Conservation (phyloP, 2,329 filamentous ascomycete genomes). For the Diplodia scrobiculata region DNA sequence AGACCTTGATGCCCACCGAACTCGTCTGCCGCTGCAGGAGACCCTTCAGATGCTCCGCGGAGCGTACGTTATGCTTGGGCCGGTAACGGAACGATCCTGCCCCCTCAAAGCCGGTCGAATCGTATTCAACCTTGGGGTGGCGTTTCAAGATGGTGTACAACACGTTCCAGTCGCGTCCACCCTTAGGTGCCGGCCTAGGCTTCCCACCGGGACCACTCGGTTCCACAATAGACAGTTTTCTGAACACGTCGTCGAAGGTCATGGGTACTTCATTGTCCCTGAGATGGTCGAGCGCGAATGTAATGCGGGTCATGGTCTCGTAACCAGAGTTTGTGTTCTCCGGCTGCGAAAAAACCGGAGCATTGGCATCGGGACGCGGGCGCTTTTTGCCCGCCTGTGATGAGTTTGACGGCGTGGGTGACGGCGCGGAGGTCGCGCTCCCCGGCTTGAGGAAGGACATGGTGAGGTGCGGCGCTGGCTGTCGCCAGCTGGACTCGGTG, state of each 20-base stretch:
- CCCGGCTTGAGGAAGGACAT: conserved; percentile 44
- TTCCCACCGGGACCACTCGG: conserved; percentile 56
- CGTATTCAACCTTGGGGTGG: conserved; percentile 64
- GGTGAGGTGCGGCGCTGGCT: conserved; percentile 25
- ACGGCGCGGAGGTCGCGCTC: conserved; percentile 56
- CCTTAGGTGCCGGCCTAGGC: conserved; percentile 49
- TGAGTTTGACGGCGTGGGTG: conserved; percentile 57
- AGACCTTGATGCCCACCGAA: conserved; percentile 77
- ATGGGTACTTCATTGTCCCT: conserved; percentile 48
- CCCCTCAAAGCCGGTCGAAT: conserved; percentile 63
- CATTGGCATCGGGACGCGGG: conserved; percentile 59
- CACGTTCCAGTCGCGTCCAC: conserved; percentile 14
- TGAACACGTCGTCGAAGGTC: conserved; percentile 73
- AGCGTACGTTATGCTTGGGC: conserved; percentile 80
- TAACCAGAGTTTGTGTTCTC: conserved; percentile 73
- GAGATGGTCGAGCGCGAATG: conserved; percentile 83
- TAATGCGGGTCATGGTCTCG: conserved; percentile 83
- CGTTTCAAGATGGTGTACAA: conserved; percentile 69
- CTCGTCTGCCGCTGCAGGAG: conserved; percentile 81
- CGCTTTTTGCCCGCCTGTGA: conserved; percentile 51
- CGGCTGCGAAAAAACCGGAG: conserved; percentile 73
- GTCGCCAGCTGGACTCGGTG: not conserved
- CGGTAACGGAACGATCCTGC: conserved; percentile 78
- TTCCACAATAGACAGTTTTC: conserved; percentile 72
- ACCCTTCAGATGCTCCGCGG: conserved; percentile 72